Evolutionary conservation across 2,329 filamentous ascomycete genomes (phyloP).

Genomic region (Aspergillus phoenicis): DNA sequence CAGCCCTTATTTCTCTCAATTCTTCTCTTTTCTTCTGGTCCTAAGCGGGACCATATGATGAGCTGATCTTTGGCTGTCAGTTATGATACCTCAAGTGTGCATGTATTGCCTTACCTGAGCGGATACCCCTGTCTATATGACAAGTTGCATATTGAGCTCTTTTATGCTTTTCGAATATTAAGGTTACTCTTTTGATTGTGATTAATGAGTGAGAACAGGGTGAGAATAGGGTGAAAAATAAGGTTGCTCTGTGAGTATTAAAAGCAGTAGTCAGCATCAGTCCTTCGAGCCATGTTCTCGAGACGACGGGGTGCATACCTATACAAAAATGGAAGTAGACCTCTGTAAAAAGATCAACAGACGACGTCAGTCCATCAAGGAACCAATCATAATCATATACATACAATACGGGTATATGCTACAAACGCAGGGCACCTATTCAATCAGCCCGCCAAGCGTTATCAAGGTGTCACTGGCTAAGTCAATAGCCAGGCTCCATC

Average conservation of each 20-base stretch:
- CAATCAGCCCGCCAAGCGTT: background rate
- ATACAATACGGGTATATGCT: background rate
- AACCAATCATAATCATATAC: background rate
- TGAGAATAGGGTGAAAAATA: background rate
- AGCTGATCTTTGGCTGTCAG: constrained; percentile 1
- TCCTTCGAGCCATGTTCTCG: background rate
- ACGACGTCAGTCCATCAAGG: background rate
- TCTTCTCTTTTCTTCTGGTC: background rate
- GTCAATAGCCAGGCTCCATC: background rate
- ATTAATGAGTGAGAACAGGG: too few species aligned
- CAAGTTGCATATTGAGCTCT: background rate
- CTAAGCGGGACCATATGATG: background rate
- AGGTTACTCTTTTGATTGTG: background rate
- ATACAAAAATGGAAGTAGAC: background rate
- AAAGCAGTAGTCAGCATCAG: background rate
- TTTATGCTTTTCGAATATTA: background rate
- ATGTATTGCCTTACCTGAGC: background rate
- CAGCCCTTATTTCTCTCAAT: background rate
- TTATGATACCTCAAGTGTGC: background rate
- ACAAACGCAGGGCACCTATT: background rate
- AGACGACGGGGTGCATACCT: background rate
- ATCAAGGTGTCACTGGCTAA: background rate
- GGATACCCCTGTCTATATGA: constrained; percentile 12
- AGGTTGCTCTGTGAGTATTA: background rate
- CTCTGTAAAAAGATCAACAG: background rate